Evolutionary conservation across 768 basidiomycete species (phyloP).

Genomic region (Paxillus involutus): DNA sequence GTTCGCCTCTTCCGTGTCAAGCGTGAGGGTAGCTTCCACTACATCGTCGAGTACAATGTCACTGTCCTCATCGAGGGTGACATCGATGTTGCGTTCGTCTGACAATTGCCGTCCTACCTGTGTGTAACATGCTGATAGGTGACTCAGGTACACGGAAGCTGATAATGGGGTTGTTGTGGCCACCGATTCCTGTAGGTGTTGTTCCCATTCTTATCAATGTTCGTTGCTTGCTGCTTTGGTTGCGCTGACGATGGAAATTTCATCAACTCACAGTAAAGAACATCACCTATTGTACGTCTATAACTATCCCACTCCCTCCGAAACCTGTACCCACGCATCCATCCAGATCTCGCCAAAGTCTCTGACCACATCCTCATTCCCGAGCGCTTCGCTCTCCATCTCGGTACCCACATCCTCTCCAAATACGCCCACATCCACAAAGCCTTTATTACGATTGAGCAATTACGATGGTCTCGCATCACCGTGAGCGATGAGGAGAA

Average conservation of each 20-base stretch:
- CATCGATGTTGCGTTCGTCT: constrained; percentile 64
- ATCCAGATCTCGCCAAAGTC: constrained; percentile 77
- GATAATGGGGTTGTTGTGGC: constrained; percentile 89
- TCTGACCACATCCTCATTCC: constrained; percentile 85
- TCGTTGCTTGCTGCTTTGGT: neutral
- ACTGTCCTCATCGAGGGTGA: constrained; percentile 80
- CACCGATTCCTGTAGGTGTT: constrained; percentile 80
- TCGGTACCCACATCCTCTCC: constrained; percentile 79
- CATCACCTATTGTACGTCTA: constrained; percentile 55
- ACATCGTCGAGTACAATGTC: constrained; percentile 85
- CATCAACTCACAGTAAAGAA: constrained; percentile 53
- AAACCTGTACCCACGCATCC: neutral
- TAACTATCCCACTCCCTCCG: neutral
- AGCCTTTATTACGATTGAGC: constrained; percentile 69
- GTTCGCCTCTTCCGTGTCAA: constrained; percentile 87
- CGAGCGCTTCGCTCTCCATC: constrained; percentile 84
- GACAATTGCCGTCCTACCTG: neutral
- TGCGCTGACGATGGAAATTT: neutral
- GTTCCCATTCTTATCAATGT: neutral
- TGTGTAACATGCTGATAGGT: neutral
- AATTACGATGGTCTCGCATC: constrained; percentile 85
- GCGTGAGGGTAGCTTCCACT: constrained; percentile 62
- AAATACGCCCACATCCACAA: constrained; percentile 78
- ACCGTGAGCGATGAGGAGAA: constrained; percentile 42
- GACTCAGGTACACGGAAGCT: constrained; percentile 74